phyloP scores from a whole-genome alignment of 75 land plant species.

The Picea sitchensis region DNA sequence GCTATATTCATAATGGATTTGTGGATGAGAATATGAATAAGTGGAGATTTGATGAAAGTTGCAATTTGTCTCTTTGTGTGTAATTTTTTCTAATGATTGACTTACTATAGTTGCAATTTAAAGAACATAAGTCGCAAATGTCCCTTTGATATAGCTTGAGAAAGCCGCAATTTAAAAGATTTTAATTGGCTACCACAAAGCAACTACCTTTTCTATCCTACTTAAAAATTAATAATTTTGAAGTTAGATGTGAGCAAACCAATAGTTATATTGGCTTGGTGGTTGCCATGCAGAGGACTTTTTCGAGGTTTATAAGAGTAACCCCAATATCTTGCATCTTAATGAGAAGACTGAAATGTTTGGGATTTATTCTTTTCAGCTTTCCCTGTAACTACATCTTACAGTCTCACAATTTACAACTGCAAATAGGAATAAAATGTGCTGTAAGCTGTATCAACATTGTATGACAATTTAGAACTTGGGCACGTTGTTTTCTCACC shows the following conservation, averaged over 20 bases:
- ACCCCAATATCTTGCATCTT: neutral
- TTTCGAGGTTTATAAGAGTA: no score
- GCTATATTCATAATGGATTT: no score
- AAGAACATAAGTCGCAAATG: no score
- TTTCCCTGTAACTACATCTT: neutral
- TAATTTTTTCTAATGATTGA: no score
- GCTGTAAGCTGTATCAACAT: neutral
- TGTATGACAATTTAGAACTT: neutral
- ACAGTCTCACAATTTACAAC: neutral
- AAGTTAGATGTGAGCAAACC: neutral
- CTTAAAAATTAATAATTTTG: neutral
- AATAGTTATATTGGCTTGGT: neutral
- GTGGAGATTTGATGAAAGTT: no score
- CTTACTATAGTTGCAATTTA: no score
- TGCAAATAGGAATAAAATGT: neutral
- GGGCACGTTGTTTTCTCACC: slow-evolving; percentile 16
- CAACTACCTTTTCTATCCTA: neutral
- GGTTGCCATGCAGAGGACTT: neutral
- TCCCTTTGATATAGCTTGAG: no score
- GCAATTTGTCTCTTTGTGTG: no score
- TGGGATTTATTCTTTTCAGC: neutral
- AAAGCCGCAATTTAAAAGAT: no score
- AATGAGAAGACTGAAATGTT: neutral
- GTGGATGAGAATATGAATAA: no score
- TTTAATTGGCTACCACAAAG: neutral